Percentiles rank a stretch among this genome's conserved stretches.
phyloP scores from a whole-genome alignment of 306 rosid species.

The Rubus idaeus region DNA sequence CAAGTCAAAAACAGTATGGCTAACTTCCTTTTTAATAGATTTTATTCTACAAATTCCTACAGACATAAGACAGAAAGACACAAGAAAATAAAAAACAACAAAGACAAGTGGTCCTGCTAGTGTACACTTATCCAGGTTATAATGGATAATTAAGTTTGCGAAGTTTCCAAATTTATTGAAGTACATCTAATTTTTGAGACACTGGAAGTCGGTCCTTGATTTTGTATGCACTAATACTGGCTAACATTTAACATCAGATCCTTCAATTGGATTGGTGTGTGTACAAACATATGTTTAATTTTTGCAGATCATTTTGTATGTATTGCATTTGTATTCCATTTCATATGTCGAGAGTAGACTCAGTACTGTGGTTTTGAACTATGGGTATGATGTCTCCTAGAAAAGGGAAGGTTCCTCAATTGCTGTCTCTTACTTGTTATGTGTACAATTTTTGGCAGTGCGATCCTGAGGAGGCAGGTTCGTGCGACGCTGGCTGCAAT shows the following conservation, averaged over 20 bases:
- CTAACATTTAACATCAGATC: background rate
- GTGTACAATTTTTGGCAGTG: conserved; percentile 51
- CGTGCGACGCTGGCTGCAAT: conserved; percentile 93
- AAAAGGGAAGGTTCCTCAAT: background rate
- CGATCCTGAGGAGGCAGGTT: conserved; percentile 77
- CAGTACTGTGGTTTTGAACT: background rate
- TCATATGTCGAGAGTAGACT: background rate
- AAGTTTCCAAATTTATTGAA: background rate
- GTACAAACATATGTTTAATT: background rate
- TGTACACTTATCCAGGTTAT: background rate
- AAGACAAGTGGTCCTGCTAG: background rate
- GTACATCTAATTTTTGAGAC: background rate
- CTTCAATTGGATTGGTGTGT: background rate
- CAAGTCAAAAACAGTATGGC: background rate
- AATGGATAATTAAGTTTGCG: too few species aligned
- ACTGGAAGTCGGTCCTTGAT: background rate
- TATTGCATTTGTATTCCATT: background rate
- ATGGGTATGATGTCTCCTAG: background rate
- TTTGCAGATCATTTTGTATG: background rate
- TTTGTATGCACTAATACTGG: background rate
- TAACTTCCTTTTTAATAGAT: too few species aligned
- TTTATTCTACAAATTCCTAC: background rate
- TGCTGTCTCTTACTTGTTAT: conserved; percentile 3
- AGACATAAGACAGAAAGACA: background rate
- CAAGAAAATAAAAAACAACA: background rate